phyloP scores from a whole-genome alignment of 306 rosid species.

The Gastrolobium villosum region DNA sequence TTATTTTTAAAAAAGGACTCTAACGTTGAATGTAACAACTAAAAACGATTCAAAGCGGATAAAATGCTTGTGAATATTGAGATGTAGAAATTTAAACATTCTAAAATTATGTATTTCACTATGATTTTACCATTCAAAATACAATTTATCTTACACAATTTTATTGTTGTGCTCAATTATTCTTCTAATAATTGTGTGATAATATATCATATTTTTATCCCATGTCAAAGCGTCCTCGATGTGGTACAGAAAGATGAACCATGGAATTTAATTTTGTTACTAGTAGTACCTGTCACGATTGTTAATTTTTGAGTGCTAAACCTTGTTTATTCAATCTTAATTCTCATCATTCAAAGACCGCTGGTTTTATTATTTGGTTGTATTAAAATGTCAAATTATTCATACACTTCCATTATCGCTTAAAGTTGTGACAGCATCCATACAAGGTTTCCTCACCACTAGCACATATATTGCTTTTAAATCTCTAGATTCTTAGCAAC shows the following conservation, averaged over 20 bases:
- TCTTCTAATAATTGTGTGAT: too few species aligned
- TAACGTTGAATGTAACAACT: too few species aligned
- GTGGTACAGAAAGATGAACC: neutral
- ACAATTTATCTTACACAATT: too few species aligned
- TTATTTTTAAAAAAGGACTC: too few species aligned
- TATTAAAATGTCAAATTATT: neutral
- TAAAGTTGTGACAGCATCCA: neutral
- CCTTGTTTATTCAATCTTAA: neutral
- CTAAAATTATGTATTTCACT: too few species aligned
- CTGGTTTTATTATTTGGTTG: neutral
- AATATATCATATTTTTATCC: too few species aligned
- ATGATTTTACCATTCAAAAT: too few species aligned
- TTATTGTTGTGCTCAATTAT: too few species aligned
- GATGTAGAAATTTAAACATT: too few species aligned
- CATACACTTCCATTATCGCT: neutral
- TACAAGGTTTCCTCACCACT: neutral
- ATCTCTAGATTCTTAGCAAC: neutral
- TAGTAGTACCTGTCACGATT: neutral
- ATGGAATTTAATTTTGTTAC: neutral
- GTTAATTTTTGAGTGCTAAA: neutral
- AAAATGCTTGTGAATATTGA: too few species aligned
- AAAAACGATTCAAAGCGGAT: too few species aligned
- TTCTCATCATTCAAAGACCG: neutral
- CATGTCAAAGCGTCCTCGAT: too few species aligned
- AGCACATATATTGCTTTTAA: neutral